phyloP scores from a whole-genome alignment of 2,329 filamentous ascomycete genomes.

The Fusarium clavum region DNA sequence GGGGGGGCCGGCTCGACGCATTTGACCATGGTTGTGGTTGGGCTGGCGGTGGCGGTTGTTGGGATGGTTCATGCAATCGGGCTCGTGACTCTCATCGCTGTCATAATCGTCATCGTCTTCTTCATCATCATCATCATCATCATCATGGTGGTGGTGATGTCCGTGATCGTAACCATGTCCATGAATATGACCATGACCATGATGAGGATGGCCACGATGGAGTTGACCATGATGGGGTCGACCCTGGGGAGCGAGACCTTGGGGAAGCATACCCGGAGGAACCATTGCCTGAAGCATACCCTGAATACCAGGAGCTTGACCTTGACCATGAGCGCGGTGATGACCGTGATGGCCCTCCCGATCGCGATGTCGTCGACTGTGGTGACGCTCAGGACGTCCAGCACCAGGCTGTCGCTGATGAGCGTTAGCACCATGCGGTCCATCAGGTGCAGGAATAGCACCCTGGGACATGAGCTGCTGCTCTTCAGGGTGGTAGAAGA shows the following conservation, averaged over 20 bases:
- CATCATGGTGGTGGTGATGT: background rate
- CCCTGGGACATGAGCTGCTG: background rate
- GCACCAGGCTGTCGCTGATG: background rate
- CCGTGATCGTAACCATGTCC: background rate
- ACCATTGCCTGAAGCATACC: no score
- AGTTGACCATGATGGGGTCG: background rate
- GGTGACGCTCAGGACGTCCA: background rate
- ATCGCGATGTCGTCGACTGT: no score
- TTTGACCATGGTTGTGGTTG: background rate
- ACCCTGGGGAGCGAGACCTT: no score
- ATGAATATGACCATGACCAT: background rate
- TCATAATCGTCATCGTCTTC: no score
- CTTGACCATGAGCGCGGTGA: no score
- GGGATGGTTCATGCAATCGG: background rate
- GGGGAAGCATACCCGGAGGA: no score
- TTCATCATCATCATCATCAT: fast-evolving
- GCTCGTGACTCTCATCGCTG: background rate
- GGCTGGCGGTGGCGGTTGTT: background rate
- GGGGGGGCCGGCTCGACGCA: background rate
- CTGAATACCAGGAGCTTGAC: no score
- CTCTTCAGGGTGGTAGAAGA: background rate
- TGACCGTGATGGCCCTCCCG: no score
- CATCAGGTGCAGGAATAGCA: background rate
- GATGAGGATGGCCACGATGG: background rate
- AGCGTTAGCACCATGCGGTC: background rate